Evolutionary conservation across 495 filamentous ascomycete genomes (phyloP).

Genomic region (Penicillium salamii): DNA sequence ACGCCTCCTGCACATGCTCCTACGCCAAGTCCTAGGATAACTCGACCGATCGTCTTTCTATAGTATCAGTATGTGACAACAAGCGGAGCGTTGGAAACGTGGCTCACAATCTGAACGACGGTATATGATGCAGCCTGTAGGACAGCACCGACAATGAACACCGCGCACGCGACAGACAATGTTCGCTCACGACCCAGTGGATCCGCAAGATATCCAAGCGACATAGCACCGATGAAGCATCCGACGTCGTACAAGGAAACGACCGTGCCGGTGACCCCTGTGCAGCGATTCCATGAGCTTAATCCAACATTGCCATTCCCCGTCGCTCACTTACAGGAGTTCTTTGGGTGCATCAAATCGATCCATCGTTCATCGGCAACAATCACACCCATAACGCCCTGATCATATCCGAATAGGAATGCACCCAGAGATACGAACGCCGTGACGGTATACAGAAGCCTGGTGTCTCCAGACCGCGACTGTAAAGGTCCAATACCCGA

Average conservation of each 20-base stretch:
- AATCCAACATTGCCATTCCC: background rate
- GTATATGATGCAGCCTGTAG: conserved; percentile 58
- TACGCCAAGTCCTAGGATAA: conserved; percentile 62
- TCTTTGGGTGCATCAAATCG: conserved; percentile 20
- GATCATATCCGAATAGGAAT: conserved; percentile 64
- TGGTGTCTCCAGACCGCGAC: conserved; percentile 2
- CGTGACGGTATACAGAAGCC: conserved; percentile 18
- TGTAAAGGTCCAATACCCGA: conserved; percentile 3
- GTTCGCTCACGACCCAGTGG: conserved; percentile 68
- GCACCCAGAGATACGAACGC: conserved; percentile 61
- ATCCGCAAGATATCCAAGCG: conserved; percentile 70
- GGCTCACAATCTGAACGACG: conserved; percentile 50
- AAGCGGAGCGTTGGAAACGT: background rate
- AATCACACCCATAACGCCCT: conserved; percentile 68
- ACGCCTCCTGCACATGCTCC: conserved; percentile 68
- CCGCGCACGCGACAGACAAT: conserved; percentile 59
- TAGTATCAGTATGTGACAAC: background rate
- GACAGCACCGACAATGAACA: conserved; percentile 72
- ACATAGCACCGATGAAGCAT: conserved; percentile 58
- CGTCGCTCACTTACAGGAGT: conserved; percentile 10
- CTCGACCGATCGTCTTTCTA: conserved; percentile 36
- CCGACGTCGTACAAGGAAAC: conserved; percentile 56
- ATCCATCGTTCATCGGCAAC: conserved; percentile 39
- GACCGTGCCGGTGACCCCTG: conserved; percentile 26
- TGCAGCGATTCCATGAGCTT: background rate